Conservation (phyloP, 495 filamentous ascomycete genomes). For the Tuber magnatum region DNA sequence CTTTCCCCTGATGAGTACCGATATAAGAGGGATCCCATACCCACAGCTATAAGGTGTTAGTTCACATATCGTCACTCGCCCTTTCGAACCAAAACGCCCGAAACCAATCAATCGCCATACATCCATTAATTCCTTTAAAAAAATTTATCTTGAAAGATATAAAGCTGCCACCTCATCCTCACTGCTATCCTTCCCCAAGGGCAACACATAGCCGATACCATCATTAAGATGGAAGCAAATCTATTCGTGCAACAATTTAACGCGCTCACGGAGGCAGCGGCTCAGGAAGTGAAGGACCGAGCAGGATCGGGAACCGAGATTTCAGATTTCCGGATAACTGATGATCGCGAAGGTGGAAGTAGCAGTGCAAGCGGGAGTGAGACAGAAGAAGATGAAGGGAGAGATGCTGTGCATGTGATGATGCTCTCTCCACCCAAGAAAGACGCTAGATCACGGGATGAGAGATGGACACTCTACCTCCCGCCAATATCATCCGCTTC, state of each 20-base stretch:
- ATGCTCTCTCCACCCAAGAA: conserved; percentile 1
- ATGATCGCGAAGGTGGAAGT: neutral
- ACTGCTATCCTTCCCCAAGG: neutral
- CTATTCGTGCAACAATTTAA: neutral
- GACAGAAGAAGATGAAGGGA: conserved; percentile 4
- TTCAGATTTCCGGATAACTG: neutral
- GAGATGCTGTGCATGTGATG: neutral
- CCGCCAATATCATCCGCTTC: neutral
- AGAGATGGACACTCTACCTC: neutral
- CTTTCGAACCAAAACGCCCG: neutral
- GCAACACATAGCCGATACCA: neutral
- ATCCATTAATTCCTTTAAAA: neutral
- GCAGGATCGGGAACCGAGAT: neutral
- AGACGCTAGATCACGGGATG: neutral
- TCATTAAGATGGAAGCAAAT: neutral
- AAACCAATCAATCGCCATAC: neutral
- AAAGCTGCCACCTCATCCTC: neutral
- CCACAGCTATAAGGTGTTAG: neutral
- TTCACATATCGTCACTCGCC: neutral
- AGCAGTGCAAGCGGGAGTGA: neutral
- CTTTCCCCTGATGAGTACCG: neutral
- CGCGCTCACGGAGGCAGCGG: neutral
- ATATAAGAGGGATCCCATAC: neutral
- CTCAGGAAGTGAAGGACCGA: neutral
- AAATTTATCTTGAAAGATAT: neutral